Evolutionary conservation across 768 basidiomycete genomes (phyloP).

Genomic region (Solioccasus polychromus): DNA sequence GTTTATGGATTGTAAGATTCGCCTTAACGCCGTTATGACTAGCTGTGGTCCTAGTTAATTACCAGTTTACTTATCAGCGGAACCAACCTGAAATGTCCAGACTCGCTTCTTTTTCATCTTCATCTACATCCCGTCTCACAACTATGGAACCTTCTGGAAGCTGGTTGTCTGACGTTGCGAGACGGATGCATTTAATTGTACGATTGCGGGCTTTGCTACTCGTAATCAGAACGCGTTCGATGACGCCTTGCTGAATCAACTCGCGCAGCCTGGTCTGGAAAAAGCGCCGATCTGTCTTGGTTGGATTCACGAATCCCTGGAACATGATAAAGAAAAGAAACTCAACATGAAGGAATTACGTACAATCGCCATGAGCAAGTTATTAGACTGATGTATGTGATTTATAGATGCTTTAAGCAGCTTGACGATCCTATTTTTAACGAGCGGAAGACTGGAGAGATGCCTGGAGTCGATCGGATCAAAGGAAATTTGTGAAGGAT

Average conservation of each 20-base stretch:
- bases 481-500: constrained; percentile 45
- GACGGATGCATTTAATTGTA: constrained; percentile 62
- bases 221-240: constrained; percentile 74
- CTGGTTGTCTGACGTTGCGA: constrained; percentile 44
- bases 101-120: constrained; percentile 37
- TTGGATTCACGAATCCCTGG: constrained; percentile 75
- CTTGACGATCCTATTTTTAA: constrained; percentile 69
- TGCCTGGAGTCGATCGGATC: constrained; percentile 76
- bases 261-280: constrained; percentile 74
- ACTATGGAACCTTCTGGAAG: constrained; percentile 36
- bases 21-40: constrained; percentile 46
- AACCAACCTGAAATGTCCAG: constrained; percentile 31
- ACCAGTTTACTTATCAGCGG: background rate
- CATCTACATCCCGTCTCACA: constrained; percentile 35
- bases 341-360: constrained; percentile 23
- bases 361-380: constrained; percentile 77
- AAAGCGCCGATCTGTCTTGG: constrained; percentile 77
- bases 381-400: constrained; percentile 66
- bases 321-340: constrained; percentile 1
- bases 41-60: constrained; percentile 18
- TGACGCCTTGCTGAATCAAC: constrained; percentile 65
- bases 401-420: constrained; percentile 70
- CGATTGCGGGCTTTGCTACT: constrained; percentile 47
- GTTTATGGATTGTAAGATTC: constrained; percentile 72
- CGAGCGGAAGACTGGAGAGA: constrained; percentile 68